Evolutionary conservation across 805 yeast species (phyloP).

Genomic region (Priceomyces carsonii): DNA sequence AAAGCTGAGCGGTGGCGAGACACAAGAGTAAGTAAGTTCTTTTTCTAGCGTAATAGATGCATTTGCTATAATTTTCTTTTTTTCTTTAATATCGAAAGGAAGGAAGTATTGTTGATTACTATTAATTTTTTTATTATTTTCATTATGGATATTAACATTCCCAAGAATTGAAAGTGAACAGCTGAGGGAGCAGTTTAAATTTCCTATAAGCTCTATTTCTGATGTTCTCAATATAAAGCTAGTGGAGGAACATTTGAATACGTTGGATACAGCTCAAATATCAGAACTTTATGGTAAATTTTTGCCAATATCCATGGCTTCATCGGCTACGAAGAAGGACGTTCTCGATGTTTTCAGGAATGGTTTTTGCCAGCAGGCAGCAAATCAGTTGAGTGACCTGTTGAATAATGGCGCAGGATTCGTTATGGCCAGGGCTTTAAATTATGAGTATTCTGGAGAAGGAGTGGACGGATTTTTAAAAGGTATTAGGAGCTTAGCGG

Average conservation of each 20-base stretch:
- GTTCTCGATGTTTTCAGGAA: conserved; percentile 46
- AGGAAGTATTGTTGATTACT: too few relatives aligned
- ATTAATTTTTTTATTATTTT: too few relatives aligned
- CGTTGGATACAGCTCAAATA: conserved; percentile 35
- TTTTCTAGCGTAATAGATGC: conserved; percentile 6
- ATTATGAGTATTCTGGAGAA: conserved; percentile 54
- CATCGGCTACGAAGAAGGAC: conserved; percentile 31
- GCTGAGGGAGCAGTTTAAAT: conserved; percentile 7
- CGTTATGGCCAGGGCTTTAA: conserved; percentile 49
- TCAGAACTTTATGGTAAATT: conserved; percentile 30
- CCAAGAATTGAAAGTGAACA: conserved; percentile 3
- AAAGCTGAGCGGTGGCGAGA: conserved; percentile 12
- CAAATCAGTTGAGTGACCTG: conserved; percentile 42
- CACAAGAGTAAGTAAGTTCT: conserved; percentile 16
- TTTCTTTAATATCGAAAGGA: too few relatives aligned
- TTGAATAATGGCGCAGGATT: conserved; percentile 48
- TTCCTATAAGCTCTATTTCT: conserved; percentile 31
- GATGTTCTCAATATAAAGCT: conserved; percentile 34
- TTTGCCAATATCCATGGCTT: conserved; percentile 44
- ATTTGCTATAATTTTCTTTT: conserved; percentile 1
- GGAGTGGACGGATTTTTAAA: conserved; percentile 52
- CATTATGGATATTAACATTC: too few relatives aligned
- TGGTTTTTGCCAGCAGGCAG: conserved; percentile 48
- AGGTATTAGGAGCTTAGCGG: conserved; percentile 37
- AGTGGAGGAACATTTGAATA: conserved; percentile 32